Percentiles rank a stretch among this genome's conserved stretches.
These are phyloP conservation scores for Colletotrichum sublineola DNA, from an alignment of 2,329 filamentous ascomycete species.

Conservation along the genomic window DNA sequence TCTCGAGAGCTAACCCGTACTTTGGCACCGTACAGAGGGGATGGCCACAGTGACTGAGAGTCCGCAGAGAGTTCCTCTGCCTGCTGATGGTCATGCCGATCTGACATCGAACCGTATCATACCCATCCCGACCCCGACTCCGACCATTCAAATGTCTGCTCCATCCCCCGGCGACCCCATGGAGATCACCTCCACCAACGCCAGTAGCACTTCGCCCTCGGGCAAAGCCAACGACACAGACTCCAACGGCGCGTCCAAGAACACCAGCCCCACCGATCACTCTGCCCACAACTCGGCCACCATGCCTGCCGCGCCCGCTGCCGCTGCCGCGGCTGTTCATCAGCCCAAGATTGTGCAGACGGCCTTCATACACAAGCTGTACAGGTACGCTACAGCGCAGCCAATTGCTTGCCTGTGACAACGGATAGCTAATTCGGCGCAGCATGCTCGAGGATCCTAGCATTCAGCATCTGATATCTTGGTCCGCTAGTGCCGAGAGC, in stretches of 20 bases:
- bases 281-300: conserved; percentile 51
- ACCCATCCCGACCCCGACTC: conserved; percentile 63
- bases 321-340: conserved; percentile 82
- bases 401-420: background rate
- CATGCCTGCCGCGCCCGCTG: conserved; percentile 65
- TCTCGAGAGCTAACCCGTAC: conserved; percentile 43
- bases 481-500: conserved; percentile 93
- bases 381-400: conserved; percentile 76
- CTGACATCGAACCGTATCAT: conserved; percentile 67
- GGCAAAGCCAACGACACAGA: conserved; percentile 43
- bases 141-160: conserved; percentile 70
- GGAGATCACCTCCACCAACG: conserved; percentile 69
- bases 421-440: conserved; percentile 40
- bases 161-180: conserved; percentile 71
- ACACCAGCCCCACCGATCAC: conserved; percentile 56
- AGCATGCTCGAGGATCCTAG: conserved; percentile 97
- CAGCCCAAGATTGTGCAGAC: conserved; percentile 99
- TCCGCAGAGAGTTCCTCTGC: conserved; percentile 58
- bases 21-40: conserved; percentile 54
- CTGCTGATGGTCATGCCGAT: conserved; percentile 58
- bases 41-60: conserved; percentile 68
- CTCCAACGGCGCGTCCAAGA: conserved; percentile 51
- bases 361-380: conserved; percentile 98
- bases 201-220: conserved; percentile 43
- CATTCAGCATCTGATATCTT: conserved; percentile 96